phyloP scores from a whole-genome alignment of 73 alveolate genomes.

The Stentor coeruleus region DNA sequence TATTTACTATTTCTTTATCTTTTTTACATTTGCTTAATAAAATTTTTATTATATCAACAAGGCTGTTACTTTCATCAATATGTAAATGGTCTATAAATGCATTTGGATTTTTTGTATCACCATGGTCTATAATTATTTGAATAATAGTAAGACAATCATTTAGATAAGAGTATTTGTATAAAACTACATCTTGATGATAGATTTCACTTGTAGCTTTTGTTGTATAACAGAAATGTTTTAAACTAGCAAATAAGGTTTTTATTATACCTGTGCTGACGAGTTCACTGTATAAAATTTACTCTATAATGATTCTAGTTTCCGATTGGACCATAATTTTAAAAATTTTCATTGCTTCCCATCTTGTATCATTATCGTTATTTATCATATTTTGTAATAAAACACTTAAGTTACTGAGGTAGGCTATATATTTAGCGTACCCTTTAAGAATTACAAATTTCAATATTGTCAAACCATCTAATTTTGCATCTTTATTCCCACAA shows the following conservation, averaged over 20 bases:
- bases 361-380: neutral
- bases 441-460: neutral
- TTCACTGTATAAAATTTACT: conserved; percentile 3
- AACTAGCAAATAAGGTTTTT: neutral
- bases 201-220: neutral
- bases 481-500: neutral
- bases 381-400: neutral
- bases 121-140: neutral
- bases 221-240: neutral
- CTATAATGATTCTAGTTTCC: neutral
- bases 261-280: conserved; percentile 15
- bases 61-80: neutral
- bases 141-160: conserved; percentile 17
- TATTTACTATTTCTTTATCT: neutral
- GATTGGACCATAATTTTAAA: neutral
- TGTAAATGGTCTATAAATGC: neutral
- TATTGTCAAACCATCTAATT: neutral
- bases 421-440: neutral
- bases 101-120: neutral
- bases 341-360: conserved; percentile 11
- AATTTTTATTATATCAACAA: neutral
- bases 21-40: neutral
- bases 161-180: neutral
- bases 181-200: neutral
- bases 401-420: neutral